Evolutionary conservation across 2,329 filamentous ascomycete genomes (phyloP).

Genomic region (Nigrospora osmanthi): DNA sequence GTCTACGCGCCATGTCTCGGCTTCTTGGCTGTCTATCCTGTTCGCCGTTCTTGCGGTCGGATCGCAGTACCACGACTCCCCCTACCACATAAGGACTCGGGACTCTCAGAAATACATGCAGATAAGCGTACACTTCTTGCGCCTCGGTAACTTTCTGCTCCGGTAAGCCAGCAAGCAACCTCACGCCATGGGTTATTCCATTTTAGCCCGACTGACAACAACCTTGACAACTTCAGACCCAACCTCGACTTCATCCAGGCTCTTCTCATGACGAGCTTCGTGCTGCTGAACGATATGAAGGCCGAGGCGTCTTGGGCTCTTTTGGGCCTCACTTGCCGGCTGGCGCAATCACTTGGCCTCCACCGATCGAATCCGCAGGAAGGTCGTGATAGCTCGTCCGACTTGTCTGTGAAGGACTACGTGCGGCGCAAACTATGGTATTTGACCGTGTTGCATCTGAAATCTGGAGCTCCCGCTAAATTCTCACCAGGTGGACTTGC

Average conservation of each 20-base stretch:
- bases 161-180: constrained; percentile 28
- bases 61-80: constrained; percentile 58
- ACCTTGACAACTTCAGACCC: constrained; percentile 30
- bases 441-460: not conserved
- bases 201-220: too few relatives aligned
- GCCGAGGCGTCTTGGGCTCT: constrained; percentile 61
- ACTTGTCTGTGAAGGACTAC: constrained; percentile 43
- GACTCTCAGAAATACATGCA: constrained; percentile 55
- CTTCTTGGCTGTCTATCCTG: constrained; percentile 58
- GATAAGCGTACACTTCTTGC: constrained; percentile 57
- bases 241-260: constrained; percentile 61
- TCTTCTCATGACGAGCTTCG: constrained; percentile 53
- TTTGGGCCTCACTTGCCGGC: constrained; percentile 53
- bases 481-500: constrained; percentile 43
- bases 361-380: constrained; percentile 41
- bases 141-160: constrained; percentile 55
- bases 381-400: constrained; percentile 33
- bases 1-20: constrained; percentile 45
- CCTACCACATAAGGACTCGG: constrained; percentile 51
- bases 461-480: constrained; percentile 11
- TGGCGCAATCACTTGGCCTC: constrained; percentile 58
- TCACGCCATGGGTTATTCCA: not conserved
- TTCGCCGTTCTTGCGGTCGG: constrained; percentile 59
- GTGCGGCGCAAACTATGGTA: constrained; percentile 50
- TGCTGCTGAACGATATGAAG: constrained; percentile 62